phyloP scores from a whole-genome alignment of 2,329 filamentous ascomycete genomes.

The Sclerotiophoma versabilis region DNA sequence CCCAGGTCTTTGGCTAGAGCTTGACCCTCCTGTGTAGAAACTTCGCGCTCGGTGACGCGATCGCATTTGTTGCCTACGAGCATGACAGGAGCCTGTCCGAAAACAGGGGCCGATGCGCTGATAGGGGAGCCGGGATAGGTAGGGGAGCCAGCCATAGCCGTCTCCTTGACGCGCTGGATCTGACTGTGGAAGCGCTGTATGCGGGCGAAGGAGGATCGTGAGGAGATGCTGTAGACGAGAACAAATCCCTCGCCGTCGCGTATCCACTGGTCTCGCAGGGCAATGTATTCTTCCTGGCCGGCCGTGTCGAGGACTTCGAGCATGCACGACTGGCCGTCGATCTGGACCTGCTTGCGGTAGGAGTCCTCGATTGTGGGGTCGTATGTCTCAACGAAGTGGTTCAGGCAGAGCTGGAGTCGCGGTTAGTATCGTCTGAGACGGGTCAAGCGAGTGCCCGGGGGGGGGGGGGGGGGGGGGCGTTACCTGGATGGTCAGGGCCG shows the following conservation, averaged over 20 bases:
- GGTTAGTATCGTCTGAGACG: conserved; percentile 20
- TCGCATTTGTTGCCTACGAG: conserved; percentile 99
- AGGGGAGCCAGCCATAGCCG: conserved; percentile 72
- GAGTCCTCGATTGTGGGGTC: conserved; percentile 74
- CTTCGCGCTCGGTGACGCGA: conserved; percentile 91
- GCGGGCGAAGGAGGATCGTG: conserved; percentile 89
- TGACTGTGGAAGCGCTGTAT: conserved; percentile 97
- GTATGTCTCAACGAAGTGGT: conserved; percentile 96
- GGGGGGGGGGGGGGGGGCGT: conserved; percentile 61
- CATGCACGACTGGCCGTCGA: conserved; percentile 95
- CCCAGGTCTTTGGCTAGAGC: conserved; percentile 89
- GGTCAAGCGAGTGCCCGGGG: not conserved
- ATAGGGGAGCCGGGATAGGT: conserved; percentile 79
- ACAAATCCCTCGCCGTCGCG: conserved; percentile 97
- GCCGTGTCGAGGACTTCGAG: conserved; percentile 96
- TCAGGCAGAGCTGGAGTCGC: conserved; percentile 80
- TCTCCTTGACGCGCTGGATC: conserved; percentile 97
- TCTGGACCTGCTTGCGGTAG: conserved; percentile 76
- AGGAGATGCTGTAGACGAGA: conserved; percentile 97
- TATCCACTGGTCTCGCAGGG: conserved; percentile 97
- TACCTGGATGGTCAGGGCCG: conserved; percentile 89
- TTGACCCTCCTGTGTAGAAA: conserved; percentile 94
- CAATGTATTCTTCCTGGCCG: conserved; percentile 98
- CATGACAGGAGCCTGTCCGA: conserved; percentile 88
- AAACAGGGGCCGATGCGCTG: conserved; percentile 58